Conservation (phyloP, 2,329 filamentous ascomycete genomes). For the Emmonsiellopsis sp. region DNA sequence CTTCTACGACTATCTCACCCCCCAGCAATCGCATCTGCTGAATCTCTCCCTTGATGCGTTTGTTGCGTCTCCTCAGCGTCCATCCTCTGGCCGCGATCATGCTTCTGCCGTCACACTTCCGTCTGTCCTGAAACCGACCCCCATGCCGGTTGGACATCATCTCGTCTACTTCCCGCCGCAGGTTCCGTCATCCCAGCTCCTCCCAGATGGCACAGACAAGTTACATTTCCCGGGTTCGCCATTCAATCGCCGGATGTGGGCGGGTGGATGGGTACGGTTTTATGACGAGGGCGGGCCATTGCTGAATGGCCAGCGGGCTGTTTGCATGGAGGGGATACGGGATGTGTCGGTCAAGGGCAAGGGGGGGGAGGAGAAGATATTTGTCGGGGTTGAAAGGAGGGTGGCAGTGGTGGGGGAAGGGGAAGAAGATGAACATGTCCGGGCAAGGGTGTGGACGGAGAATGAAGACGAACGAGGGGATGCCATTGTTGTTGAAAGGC, state of each 20-base stretch:
- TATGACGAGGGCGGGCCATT: conserved; percentile 14
- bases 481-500: conserved; percentile 45
- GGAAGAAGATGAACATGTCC: conserved; percentile 25
- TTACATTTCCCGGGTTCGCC: conserved; percentile 64
- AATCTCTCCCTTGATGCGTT: conserved; percentile 51
- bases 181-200: conserved; percentile 50
- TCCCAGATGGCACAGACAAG: conserved; percentile 76
- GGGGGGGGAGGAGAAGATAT: conserved; percentile 47
- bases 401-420: conserved; percentile 33
- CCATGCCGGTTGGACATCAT: conserved; percentile 54
- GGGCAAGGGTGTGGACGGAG: conserved; percentile 34
- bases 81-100: conserved; percentile 14
- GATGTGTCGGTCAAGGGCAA: conserved; percentile 42
- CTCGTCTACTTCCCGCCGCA: conserved; percentile 78
- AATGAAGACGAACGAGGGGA: conserved; percentile 34
- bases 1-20: conserved; percentile 48
- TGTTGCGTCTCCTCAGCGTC: conserved; percentile 27
- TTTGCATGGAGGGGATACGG: conserved; percentile 39
- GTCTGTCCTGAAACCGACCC: conserved; percentile 21
- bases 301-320: conserved; percentile 27
- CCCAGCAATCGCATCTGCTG: conserved; percentile 57
- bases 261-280: conserved; percentile 63
- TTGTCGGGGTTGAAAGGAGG: conserved; percentile 50
- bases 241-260: conserved; percentile 78
- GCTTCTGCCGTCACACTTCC: conserved; percentile 19